phyloP scores from a whole-genome alignment of 441 rosid genomes.

The Populus hybrid region DNA sequence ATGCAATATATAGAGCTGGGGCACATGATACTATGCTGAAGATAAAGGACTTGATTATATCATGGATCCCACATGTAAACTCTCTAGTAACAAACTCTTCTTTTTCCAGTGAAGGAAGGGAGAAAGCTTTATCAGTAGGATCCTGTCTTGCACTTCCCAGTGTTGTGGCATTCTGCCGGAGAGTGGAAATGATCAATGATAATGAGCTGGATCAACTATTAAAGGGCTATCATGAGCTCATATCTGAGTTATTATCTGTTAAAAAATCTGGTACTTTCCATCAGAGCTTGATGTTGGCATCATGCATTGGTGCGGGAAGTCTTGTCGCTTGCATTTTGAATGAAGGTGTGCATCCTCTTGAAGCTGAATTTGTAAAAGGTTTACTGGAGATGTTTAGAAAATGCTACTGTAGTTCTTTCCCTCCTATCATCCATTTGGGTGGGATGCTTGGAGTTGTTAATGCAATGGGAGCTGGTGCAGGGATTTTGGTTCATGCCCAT shows the following conservation, averaged over 20 bases:
- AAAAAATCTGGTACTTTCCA: constrained; percentile 58
- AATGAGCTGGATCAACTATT: constrained; percentile 57
- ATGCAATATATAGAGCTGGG: constrained; percentile 78
- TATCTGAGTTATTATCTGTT: constrained; percentile 62
- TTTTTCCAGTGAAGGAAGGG: constrained; percentile 35
- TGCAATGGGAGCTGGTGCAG: constrained; percentile 82
- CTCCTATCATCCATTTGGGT: constrained; percentile 62
- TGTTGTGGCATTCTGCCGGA: constrained; percentile 73
- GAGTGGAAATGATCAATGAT: constrained; percentile 68
- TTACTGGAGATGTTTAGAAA: constrained; percentile 64
- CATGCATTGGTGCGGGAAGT: constrained; percentile 80
- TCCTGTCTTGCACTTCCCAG: constrained; percentile 78
- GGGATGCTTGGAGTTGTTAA: constrained; percentile 93
- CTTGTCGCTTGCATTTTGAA: constrained; percentile 62
- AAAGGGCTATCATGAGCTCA: constrained; percentile 54
- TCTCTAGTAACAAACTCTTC: constrained; percentile 33
- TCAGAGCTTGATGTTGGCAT: constrained; percentile 74
- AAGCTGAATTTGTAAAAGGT: constrained; percentile 43
- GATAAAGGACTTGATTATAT: constrained; percentile 65
- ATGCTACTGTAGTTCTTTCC: constrained; percentile 67
- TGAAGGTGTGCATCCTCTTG: constrained; percentile 74
- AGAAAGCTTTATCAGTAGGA: constrained; percentile 62
- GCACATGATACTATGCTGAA: constrained; percentile 56
- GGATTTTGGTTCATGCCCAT: constrained; percentile 50
- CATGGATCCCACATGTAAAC: constrained; percentile 69